These are phyloP conservation scores for Irpex sp. DNA, from an alignment of 1,284 basidiomycete genomes.

Conservation along the genomic window DNA sequence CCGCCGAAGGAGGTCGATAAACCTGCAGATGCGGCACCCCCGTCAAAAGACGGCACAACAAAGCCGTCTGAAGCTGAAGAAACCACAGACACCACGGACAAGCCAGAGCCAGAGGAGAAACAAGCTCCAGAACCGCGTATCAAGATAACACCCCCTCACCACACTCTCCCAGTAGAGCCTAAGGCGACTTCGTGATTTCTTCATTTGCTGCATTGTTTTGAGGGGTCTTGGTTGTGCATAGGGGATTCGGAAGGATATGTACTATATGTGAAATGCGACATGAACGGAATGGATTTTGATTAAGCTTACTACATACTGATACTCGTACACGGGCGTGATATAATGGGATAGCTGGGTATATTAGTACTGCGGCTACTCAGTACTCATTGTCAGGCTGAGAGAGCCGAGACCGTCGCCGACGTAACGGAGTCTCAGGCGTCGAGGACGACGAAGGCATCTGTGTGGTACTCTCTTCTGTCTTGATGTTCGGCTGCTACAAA, in stretches of 20 bases:
- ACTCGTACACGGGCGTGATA: background rate
- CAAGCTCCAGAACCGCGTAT: background rate
- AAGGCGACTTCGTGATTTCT: background rate
- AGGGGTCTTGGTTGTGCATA: background rate
- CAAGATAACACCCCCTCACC: background rate
- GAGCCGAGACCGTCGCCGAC: constrained; percentile 36
- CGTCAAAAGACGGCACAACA: no score
- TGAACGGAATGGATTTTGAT: no score
- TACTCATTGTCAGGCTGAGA: constrained; percentile 26
- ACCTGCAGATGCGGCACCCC: no score
- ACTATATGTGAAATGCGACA: background rate
- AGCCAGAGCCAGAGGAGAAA: background rate
- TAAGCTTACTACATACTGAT: background rate
- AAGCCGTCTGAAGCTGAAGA: background rate
- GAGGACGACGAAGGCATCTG: constrained; percentile 14
- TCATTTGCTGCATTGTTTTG: background rate
- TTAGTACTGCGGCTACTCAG: background rate
- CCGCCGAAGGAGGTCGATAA: no score
- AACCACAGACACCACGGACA: background rate
- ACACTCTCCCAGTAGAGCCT: background rate
- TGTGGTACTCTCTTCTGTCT: constrained; percentile 13
- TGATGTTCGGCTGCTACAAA: constrained; percentile 11
- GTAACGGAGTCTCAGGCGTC: constrained; percentile 22
- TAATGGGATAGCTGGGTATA: background rate
- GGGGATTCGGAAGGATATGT: background rate